These are phyloP conservation scores for Cicer bijugum DNA, from an alignment of 306 rosid genomes.

Conservation along the genomic window DNA sequence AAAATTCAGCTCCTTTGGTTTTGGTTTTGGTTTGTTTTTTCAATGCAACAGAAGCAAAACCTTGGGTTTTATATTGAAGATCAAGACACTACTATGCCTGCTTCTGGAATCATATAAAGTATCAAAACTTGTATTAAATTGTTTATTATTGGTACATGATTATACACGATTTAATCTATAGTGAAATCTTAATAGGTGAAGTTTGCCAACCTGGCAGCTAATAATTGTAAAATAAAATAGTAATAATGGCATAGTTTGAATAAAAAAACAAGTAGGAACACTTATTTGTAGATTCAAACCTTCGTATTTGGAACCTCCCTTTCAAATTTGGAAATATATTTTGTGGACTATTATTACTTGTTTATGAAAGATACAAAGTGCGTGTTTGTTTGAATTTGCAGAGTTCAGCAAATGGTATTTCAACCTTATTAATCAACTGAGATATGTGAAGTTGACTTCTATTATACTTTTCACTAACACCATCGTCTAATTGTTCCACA, in stretches of 20 bases:
- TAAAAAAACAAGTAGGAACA: too few species aligned
- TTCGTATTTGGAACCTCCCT: background rate
- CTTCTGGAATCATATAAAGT: background rate
- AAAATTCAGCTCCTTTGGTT: background rate
- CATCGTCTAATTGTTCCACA: background rate
- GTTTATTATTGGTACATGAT: background rate
- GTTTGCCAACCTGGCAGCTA: background rate
- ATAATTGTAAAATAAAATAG: background rate
- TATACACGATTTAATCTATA: background rate
- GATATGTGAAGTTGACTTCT: constrained; percentile 4
- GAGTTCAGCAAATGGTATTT: background rate
- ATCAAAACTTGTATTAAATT: background rate
- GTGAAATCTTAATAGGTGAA: background rate
- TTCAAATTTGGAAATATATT: background rate
- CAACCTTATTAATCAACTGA: background rate
- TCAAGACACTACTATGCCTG: background rate
- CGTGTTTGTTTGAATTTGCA: background rate
- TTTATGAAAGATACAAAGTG: too few species aligned
- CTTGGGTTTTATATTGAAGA: constrained; percentile 22
- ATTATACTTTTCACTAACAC: background rate
- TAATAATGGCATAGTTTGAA: too few species aligned
- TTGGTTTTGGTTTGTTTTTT: constrained; percentile 10
- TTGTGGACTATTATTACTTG: background rate
- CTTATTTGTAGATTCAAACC: too few species aligned
- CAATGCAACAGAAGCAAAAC: constrained; percentile 47